Evolutionary conservation across 805 yeast genomes (phyloP), one percentile per base, ranked within the genome.

Genomic region (Teunomyces panamensis): DNA sequence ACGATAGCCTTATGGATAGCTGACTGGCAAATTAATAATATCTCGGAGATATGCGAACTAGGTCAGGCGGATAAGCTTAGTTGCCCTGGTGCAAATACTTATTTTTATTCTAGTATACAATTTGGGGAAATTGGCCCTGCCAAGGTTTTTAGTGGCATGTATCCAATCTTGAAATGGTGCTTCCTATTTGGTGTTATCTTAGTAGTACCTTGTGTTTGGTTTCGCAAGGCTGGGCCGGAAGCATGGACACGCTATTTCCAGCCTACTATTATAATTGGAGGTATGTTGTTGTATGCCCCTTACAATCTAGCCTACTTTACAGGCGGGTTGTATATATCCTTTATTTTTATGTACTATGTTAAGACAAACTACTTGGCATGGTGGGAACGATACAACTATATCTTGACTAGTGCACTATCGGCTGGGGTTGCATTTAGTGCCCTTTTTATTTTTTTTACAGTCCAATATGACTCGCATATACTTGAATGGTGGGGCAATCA

Each of bases 51-150:
- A 42, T 63, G 68, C 50, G 7, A 16, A 3, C 59, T 60, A 14
- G 41, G 56, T 53, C 44, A 47, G 30, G 30, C 56, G 57, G 42
- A 62, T 51, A 44, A 43, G 24, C 64, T 65, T 48, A 48, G 76
- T 8, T 65, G 69, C 48, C 67, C 70, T 13, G 48, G 51, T 34
- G 54, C 65, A 7, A 58, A 47, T 13, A 54, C 58, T 1, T 80
- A 35, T 30, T 51, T 68, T 64, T 70, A 75, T 32, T 79, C 50
- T 30, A 47, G 44, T 17, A 52, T 33, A 56, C 56, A 80, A 41
- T 84, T 87, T 87, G 89, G 87, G 43, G 74, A 64, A 58, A 75
- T 84, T 54, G 89, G 89, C 0, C 73, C 73, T 3, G 61, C 61
- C 56, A 66, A 56, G 45, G 65, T 66, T 2, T 67, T 67, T 47